Evolutionary conservation across 805 yeast species (phyloP), one percentile per base, ranked within the genome.

Genomic region (Ogataea paradorogensis): DNA sequence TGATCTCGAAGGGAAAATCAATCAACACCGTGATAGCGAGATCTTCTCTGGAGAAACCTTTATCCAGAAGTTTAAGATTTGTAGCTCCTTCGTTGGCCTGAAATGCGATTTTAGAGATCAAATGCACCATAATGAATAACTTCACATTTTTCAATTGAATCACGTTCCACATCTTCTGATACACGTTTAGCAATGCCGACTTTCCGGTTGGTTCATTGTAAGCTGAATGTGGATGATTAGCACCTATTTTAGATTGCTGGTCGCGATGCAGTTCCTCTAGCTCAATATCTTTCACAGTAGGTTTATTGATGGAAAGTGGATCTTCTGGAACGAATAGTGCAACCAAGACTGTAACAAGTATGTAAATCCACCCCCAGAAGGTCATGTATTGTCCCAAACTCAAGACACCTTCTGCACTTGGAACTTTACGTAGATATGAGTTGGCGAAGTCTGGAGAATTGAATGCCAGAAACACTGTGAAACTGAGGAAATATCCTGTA

Each of bases 11-110:
- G 9, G 99, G 99, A 62, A 93, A 93, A 60, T 93, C 96, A 34
- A 93, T 86, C 32, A 93, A 65, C 0, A 91, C 98, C 0, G 96
- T 86, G 15, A 93, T 76, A 1, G 98, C 95, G 27, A 93, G 67
- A 58, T 93, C 98, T 61, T 93, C 99, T 58, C 90, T 86, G 27
- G 93, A 80, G 31, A 93, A 78, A 0, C 99, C 99, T 54, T 82
- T 83, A 58, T 93, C 99, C 5, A 93, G 67, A 15, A 93, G 69
- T 59, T 91, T 93, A 51, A 93, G 73, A 57, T 91, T 91, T 1
- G 98, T 93, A 21, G 95, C 97, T 7, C 93, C 89, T 62, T 93
- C 99, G 55, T 90, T 93, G 21, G 90, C 95, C 58, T 90, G 96
- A 62, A 93, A 93, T 2, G 96, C 98, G 42, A 91, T 71, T 56